phyloP scores from a whole-genome alignment of 352 stramenopile species.

The Globisporangium apiculatum region DNA sequence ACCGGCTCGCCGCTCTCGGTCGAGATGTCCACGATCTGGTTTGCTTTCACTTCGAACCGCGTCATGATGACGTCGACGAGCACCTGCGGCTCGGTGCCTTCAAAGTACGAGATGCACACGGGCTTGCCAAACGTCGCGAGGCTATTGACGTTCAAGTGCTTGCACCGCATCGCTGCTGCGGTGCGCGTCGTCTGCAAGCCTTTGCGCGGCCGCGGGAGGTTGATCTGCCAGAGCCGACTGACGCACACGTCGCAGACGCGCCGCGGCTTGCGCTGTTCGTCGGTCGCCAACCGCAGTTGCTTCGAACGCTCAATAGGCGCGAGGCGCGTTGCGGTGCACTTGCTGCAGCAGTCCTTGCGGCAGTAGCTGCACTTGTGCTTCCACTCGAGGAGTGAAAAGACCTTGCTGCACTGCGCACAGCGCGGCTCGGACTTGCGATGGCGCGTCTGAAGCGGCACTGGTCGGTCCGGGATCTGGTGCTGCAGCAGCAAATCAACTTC shows the following conservation, averaged over 20 bases:
- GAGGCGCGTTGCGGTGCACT: slow-evolving; percentile 73
- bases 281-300: slow-evolving; percentile 19
- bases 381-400: slow-evolving; percentile 79
- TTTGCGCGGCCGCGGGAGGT: slow-evolving; percentile 64
- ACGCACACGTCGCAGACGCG: slow-evolving; percentile 76
- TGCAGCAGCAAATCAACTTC: slow-evolving; percentile 72
- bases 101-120: slow-evolving; percentile 77
- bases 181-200: slow-evolving; percentile 37
- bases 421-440: slow-evolving; percentile 48
- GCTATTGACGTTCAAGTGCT: slow-evolving; percentile 74
- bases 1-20: slow-evolving; percentile 63
- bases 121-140: slow-evolving; percentile 70
- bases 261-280: slow-evolving; percentile 47
- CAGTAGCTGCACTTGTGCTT: slow-evolving; percentile 83
- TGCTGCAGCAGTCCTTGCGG: slow-evolving; percentile 72
- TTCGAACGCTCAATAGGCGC: slow-evolving; percentile 58
- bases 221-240: slow-evolving; percentile 72
- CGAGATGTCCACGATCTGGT: slow-evolving; percentile 76
- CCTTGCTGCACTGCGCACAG: slow-evolving; percentile 62
- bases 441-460: slow-evolving; percentile 56
- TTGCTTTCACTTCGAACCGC: slow-evolving; percentile 66
- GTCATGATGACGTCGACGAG: slow-evolving; percentile 75
- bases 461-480: slow-evolving; percentile 65
- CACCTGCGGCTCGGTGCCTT: slow-evolving; percentile 63
- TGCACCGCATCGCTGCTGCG: slow-evolving; percentile 21